Evolutionary conservation across 331 rosid species (phyloP).

Genomic region (Saraca asoca): DNA sequence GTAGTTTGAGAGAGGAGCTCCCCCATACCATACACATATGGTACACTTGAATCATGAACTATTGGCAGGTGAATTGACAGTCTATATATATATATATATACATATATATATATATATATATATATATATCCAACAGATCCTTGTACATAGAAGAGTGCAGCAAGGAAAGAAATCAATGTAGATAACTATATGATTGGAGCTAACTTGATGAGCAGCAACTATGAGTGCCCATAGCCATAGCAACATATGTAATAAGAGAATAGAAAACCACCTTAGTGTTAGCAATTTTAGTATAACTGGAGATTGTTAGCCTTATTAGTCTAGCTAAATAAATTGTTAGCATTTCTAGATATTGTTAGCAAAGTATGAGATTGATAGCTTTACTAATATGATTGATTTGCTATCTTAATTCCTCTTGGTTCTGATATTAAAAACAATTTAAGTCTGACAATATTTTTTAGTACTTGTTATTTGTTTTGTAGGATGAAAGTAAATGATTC

Average conservation of each 20-base stretch:
- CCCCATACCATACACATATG: constrained; percentile 57
- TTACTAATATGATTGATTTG: no score
- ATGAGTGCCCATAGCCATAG: constrained; percentile 70
- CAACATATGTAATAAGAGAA: constrained; percentile 62
- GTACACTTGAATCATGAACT: constrained; percentile 80
- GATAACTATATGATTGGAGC: neutral
- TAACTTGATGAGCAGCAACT: constrained; percentile 85
- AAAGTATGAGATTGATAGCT: no score
- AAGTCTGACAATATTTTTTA: no score
- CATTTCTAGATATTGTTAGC: no score
- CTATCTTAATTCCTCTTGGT: no score
- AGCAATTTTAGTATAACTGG: no score
- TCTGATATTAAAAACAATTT: no score
- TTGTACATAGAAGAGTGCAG: constrained; percentile 2
- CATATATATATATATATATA: no score
- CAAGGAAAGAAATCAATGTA: constrained; percentile 3
- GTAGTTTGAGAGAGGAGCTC: constrained; percentile 71
- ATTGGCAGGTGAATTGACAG: constrained; percentile 15
- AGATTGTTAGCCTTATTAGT: no score
- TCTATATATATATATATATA: constrained; percentile 1
- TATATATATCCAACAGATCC: constrained; percentile 8
- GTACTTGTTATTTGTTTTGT: no score
- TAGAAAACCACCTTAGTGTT: constrained; percentile 88
- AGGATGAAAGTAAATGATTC: no score
- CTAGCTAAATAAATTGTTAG: no score